A percentile compares a stretch with the other conserved stretches of the same genome.
Evolutionary conservation across 768 basidiomycete species (phyloP).

Genomic region (Boletus edulis): DNA sequence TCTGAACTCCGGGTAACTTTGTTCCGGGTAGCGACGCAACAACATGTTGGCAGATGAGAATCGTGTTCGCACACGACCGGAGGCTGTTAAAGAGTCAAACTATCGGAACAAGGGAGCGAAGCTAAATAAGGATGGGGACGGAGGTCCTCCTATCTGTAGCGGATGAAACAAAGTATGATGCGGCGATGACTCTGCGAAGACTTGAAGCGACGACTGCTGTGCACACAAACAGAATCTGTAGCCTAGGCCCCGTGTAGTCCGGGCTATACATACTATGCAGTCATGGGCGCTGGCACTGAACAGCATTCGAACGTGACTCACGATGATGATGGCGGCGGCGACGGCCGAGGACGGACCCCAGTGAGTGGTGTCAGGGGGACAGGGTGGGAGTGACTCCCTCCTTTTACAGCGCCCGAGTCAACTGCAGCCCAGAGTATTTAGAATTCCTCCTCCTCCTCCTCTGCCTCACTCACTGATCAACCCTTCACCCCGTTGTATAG

Average conservation of each 20-base stretch:
- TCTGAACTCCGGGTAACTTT: no score
- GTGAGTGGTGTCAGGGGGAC: constrained; percentile 23
- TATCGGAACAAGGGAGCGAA: no score
- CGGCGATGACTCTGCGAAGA: no score
- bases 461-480: neutral
- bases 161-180: no score
- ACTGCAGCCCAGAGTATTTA: constrained; percentile 21
- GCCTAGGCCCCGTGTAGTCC: no score
- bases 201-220: no score
- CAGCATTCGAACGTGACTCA: neutral
- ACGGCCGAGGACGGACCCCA: constrained; percentile 21
- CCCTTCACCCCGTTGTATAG: constrained; percentile 12
- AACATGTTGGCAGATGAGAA: no score
- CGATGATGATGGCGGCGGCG: neutral
- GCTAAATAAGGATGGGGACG: neutral
- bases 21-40: no score
- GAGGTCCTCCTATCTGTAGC: no score
- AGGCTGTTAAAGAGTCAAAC: neutral
- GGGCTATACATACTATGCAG: no score
- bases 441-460: constrained; percentile 6
- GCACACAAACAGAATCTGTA: no score
- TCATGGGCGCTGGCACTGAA: no score
- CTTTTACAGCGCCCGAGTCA: constrained; percentile 33
- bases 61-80: neutral
- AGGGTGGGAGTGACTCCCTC: constrained; percentile 31